A percentile compares a stretch with the other conserved stretches of the same genome.
Evolutionary conservation across 1,284 basidiomycete genomes (phyloP).

Genomic region (Microbotryum violaceum): DNA sequence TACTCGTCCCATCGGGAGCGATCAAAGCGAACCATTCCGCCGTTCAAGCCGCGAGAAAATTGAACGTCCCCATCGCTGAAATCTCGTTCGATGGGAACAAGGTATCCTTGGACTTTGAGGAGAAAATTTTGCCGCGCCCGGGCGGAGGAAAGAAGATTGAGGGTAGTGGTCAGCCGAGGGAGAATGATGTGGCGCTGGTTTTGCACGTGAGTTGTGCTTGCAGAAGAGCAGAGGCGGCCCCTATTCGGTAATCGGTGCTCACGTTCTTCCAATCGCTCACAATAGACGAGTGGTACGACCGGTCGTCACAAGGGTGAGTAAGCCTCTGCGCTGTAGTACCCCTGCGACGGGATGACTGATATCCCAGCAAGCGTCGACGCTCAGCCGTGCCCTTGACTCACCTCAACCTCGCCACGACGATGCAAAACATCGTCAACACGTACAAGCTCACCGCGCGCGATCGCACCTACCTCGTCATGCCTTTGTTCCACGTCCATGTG

Average conservation of each 20-base stretch:
- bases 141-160: not conserved
- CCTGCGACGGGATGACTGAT: not conserved
- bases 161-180: conserved; percentile 30
- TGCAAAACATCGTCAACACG: conserved; percentile 52
- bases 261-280: conserved; percentile 27
- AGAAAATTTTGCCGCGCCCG: no score
- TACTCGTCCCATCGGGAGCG: conserved; percentile 33
- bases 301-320: conserved; percentile 45
- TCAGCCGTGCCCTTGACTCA: conserved; percentile 57
- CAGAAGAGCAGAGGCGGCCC: not conserved
- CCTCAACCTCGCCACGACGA: conserved; percentile 53
- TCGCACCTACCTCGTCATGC: conserved; percentile 55
- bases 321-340: not conserved
- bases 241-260: conserved; percentile 28
- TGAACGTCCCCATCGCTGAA: conserved; percentile 37
- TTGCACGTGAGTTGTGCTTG: conserved; percentile 38
- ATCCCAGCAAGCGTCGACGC: not conserved
- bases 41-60: conserved; percentile 35
- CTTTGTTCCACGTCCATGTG: conserved; percentile 57
- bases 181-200: conserved; percentile 52
- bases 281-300: conserved; percentile 54
- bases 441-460: conserved; percentile 50
- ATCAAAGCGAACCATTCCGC: conserved; percentile 12
- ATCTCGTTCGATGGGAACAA: conserved; percentile 33
- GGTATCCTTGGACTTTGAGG: not conserved